A percentile compares a stretch with the other conserved stretches of the same genome.
These are phyloP conservation scores for Podosphaera xanthii DNA, from an alignment of 2,329 filamentous ascomycete genomes.

Conservation along the genomic window DNA sequence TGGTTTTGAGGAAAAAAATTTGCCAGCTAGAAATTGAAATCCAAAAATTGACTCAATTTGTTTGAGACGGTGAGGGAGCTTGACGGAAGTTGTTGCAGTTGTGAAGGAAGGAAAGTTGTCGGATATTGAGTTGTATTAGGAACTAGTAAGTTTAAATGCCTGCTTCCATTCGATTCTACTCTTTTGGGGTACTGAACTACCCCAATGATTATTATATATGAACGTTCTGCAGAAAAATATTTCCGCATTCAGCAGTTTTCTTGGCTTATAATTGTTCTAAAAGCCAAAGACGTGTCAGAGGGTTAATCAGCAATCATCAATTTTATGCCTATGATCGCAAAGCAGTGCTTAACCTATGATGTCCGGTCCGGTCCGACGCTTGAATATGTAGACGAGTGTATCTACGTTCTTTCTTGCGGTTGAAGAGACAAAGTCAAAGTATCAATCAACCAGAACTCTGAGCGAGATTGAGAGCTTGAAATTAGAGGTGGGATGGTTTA, in stretches of 20 bases:
- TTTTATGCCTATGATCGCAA: too few relatives aligned
- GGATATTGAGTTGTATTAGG: conserved; percentile 4
- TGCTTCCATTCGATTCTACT: not conserved
- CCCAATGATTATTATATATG: not conserved
- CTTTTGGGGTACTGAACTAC: not conserved
- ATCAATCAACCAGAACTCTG: conserved; percentile 14
- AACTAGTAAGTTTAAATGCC: conserved; percentile 4
- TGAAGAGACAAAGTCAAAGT: not conserved
- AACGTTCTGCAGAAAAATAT: not conserved
- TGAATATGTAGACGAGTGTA: too few relatives aligned
- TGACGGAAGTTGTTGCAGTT: conserved; percentile 13
- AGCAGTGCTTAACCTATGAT: too few relatives aligned
- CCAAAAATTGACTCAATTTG: too few relatives aligned
- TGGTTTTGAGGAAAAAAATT: too few relatives aligned
- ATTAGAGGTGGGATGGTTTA: conserved; percentile 9
- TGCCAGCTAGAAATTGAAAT: too few relatives aligned
- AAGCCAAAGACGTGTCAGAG: too few relatives aligned
- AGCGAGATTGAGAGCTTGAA: conserved; percentile 16
- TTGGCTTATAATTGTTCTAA: conserved; percentile 3
- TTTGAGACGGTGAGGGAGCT: conserved; percentile 11
- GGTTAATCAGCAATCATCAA: too few relatives aligned
- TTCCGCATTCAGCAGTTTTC: conserved; percentile 6
- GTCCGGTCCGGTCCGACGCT: too few relatives aligned
- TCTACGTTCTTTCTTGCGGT: too few relatives aligned
- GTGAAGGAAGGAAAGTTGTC: conserved; percentile 10